Percentiles rank a stretch among this genome's conserved stretches.
These are phyloP conservation scores for Arabis alpina DNA, from an alignment of 345 rosid genomes.

Conservation along the genomic window DNA sequence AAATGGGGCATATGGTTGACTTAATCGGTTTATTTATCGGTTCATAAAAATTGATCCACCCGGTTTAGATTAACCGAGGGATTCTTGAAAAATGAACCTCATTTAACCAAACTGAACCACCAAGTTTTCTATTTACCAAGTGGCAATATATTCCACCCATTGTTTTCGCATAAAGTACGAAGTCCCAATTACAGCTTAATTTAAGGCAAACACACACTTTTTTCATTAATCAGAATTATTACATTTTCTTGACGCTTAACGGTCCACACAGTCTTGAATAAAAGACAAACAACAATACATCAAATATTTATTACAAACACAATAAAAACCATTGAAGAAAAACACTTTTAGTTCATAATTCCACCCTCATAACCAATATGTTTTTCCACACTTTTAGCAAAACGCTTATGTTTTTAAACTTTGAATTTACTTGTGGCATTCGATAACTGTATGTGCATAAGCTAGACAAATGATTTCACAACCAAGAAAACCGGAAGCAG, in stretches of 20 bases:
- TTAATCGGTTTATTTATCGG: too few species aligned
- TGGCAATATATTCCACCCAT: too few species aligned
- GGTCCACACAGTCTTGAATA: not conserved
- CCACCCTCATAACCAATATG: not conserved
- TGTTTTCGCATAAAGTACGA: too few species aligned
- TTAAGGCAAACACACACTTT: not conserved
- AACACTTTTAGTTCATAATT: not conserved
- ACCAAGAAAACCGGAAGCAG: not conserved
- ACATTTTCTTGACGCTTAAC: not conserved
- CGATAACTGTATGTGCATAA: not conserved
- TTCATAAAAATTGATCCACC: too few species aligned
- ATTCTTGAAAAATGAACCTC: too few species aligned
- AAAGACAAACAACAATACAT: not conserved
- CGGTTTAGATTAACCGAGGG: too few species aligned
- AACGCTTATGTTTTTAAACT: not conserved
- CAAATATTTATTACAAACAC: not conserved
- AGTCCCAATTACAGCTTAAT: not conserved
- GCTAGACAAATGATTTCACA: conserved; percentile 9
- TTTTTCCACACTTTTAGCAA: too few species aligned
- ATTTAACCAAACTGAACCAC: too few species aligned
- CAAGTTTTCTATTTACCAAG: too few species aligned
- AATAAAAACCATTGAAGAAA: not conserved
- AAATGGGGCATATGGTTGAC: too few species aligned
- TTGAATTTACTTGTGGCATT: conserved; percentile 20
- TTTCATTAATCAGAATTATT: not conserved